Evolutionary conservation across 495 filamentous ascomycete genomes (phyloP).

Genomic region (Aspergillus saccharolyticus): DNA sequence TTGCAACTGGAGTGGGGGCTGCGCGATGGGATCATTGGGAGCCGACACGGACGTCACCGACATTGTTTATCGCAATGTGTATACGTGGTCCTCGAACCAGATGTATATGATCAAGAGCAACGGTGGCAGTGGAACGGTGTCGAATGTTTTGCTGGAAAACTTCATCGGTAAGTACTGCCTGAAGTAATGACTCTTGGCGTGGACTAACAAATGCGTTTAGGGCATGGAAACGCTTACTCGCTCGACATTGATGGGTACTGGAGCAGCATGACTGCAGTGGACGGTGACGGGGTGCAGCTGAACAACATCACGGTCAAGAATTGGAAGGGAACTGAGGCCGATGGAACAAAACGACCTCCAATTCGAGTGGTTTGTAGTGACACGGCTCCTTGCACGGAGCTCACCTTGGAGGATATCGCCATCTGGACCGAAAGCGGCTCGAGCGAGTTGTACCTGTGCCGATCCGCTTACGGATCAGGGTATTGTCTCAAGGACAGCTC

Average conservation of each 20-base stretch:
- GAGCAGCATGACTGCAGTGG: constrained; percentile 31
- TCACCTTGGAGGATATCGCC: constrained; percentile 47
- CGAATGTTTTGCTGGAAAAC: constrained; percentile 25
- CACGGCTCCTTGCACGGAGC: constrained; percentile 46
- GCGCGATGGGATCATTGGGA: constrained; percentile 47
- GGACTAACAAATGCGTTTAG: constrained; percentile 19
- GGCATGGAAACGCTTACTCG: constrained; percentile 48
- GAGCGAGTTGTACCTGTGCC: constrained; percentile 42
- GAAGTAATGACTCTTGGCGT: no score
- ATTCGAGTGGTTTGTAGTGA: constrained; percentile 45
- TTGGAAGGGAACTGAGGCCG: constrained; percentile 52
- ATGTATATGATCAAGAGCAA: constrained; percentile 62
- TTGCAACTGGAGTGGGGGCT: constrained; percentile 55
- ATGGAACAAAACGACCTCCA: constrained; percentile 47
- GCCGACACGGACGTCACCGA: constrained; percentile 36
- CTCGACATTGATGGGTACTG: constrained; percentile 54
- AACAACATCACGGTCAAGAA: constrained; percentile 48
- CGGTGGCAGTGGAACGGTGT: constrained; percentile 45
- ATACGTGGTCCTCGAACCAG: constrained; percentile 51
- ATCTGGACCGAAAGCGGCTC: constrained; percentile 55
- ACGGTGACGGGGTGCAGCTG: constrained; percentile 46
- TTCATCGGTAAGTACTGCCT: constrained; percentile 44
- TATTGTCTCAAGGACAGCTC: constrained; percentile 37
- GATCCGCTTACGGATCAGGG: constrained; percentile 46
- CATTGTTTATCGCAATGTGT: constrained; percentile 46